These are phyloP conservation scores for Cicer chorassanicum DNA, from an alignment of 306 rosid genomes.

Conservation along the genomic window DNA sequence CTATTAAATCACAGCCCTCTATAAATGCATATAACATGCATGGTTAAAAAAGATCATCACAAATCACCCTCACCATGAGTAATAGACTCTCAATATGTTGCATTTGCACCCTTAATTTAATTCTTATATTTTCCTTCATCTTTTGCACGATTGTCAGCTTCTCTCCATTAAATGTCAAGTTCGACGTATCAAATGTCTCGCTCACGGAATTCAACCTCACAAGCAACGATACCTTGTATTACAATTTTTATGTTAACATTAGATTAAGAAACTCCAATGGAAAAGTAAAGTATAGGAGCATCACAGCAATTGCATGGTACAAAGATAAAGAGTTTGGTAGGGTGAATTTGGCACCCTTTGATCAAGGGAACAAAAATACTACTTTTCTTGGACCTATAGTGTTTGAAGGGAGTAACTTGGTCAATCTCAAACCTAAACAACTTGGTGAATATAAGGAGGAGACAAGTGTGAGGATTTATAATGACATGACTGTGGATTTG, in stretches of 20 bases:
- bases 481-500: slow-evolving; percentile 44
- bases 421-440: slow-evolving; percentile 13
- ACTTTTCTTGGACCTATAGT: slow-evolving; percentile 21
- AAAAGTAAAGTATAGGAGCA: slow-evolving; percentile 33
- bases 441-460: slow-evolving; percentile 42
- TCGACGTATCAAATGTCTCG: slow-evolving; percentile 33
- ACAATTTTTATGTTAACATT: slow-evolving; percentile 40
- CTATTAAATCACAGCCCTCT: no score
- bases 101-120: no score
- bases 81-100: no score
- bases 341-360: slow-evolving; percentile 42
- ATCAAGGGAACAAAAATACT: slow-evolving; percentile 47
- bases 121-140: background rate
- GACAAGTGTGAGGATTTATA: slow-evolving; percentile 29
- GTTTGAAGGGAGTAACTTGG: slow-evolving; percentile 36
- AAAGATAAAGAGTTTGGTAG: slow-evolving; percentile 20
- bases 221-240: slow-evolving; percentile 36
- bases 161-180: no score
- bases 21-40: no score
- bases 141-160: background rate
- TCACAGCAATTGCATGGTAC: slow-evolving; percentile 41
- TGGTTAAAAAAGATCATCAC: no score
- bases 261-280: slow-evolving; percentile 40
- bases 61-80: no score
- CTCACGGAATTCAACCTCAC: slow-evolving; percentile 49